These are phyloP conservation scores for Hirschioporus abietinus DNA, from an alignment of 768 basidiomycete species.

Conservation along the genomic window DNA sequence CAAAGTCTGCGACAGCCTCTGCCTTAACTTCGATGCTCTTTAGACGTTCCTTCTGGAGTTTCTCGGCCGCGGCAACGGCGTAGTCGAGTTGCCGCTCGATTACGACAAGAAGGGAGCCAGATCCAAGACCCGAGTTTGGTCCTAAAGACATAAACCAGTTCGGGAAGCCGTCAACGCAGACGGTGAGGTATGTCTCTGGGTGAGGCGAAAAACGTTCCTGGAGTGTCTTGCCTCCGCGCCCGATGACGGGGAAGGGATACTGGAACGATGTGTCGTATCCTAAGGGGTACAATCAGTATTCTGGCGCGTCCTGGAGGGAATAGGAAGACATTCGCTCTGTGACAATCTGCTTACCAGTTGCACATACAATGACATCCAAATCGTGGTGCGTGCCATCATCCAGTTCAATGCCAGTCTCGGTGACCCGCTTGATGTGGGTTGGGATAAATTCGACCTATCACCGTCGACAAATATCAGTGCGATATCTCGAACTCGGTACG, in stretches of 20 bases:
- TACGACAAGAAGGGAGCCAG: slow-evolving; percentile 49
- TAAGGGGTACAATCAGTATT: slow-evolving; percentile 15
- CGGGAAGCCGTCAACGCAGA: slow-evolving; percentile 62
- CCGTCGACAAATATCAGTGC: not conserved
- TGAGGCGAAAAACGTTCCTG: slow-evolving; percentile 50
- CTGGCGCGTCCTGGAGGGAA: not conserved
- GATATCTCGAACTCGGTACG: slow-evolving; percentile 1
- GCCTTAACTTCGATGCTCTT: slow-evolving; percentile 56
- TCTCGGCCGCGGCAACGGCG: slow-evolving; percentile 46
- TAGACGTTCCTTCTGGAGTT: slow-evolving; percentile 57
- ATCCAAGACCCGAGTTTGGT: slow-evolving; percentile 51
- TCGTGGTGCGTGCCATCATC: slow-evolving; percentile 48
- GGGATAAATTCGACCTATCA: slow-evolving; percentile 48
- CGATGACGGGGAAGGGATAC: slow-evolving; percentile 46
- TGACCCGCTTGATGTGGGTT: slow-evolving; percentile 44
- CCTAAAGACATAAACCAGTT: slow-evolving; percentile 58
- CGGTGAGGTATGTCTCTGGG: slow-evolving; percentile 52
- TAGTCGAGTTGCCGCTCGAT: slow-evolving; percentile 57
- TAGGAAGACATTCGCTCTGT: not conserved
- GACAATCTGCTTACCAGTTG: slow-evolving; percentile 39
- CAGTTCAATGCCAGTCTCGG: slow-evolving; percentile 50
- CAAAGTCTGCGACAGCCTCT: slow-evolving; percentile 58
- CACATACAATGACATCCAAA: slow-evolving; percentile 57
- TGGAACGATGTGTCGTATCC: slow-evolving; percentile 50
- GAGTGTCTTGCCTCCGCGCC: slow-evolving; percentile 46